Conservation (phyloP, 345 rosid genomes). For the Heritiera littoralis region DNA sequence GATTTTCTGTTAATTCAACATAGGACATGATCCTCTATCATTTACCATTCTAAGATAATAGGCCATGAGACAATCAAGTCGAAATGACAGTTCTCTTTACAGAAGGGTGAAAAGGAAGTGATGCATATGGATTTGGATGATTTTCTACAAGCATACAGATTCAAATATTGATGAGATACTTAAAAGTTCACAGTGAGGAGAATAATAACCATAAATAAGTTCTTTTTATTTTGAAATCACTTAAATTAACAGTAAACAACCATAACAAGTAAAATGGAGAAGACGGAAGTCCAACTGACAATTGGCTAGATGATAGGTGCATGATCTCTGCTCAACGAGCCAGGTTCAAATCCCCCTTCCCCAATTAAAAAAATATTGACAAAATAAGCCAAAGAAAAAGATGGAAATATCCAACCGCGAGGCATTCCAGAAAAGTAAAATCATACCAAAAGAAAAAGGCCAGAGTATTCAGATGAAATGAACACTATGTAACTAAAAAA, state of each 20-base stretch:
- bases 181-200: neutral
- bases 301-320: neutral
- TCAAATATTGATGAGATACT: neutral
- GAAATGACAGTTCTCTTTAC: neutral
- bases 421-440: no score
- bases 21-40: neutral
- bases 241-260: constrained; percentile 8
- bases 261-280: constrained; percentile 4
- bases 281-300: neutral
- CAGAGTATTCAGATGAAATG: neutral
- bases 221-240: neutral
- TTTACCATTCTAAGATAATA: neutral
- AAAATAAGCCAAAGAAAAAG: constrained; percentile 9
- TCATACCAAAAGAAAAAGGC: no score
- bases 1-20: neutral
- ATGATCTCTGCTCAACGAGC: neutral
- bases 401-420: neutral
- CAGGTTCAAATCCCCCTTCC: neutral
- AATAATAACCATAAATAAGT: neutral
- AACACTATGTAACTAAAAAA: neutral
- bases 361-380: neutral
- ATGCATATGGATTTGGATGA: neutral
- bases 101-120: neutral
- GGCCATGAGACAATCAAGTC: neutral
- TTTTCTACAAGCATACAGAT: neutral